These are phyloP conservation scores for Colletotrichum kahawae DNA, from an alignment of 2,329 filamentous ascomycete species.

Conservation along the genomic window DNA sequence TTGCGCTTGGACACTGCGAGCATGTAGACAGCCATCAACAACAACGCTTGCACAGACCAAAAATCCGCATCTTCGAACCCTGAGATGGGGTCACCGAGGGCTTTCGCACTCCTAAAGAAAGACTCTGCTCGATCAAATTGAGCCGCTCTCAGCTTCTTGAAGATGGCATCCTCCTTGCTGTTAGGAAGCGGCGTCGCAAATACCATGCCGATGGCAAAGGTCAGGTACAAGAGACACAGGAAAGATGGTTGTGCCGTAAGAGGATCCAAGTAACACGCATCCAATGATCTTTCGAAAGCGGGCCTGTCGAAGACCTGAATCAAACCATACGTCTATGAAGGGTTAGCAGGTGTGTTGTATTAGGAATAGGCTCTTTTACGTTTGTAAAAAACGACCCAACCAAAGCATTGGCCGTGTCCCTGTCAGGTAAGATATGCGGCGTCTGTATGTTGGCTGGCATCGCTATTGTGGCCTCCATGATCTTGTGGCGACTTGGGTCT, in stretches of 20 bases:
- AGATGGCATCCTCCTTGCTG: constrained; percentile 52
- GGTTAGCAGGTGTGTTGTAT: background rate
- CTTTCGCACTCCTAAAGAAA: constrained; percentile 66
- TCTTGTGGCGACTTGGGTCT: constrained; percentile 61
- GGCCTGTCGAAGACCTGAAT: constrained; percentile 63
- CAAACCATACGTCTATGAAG: constrained; percentile 59
- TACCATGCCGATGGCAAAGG: constrained; percentile 67
- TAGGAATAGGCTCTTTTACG: constrained; percentile 37
- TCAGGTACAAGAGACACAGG: constrained; percentile 65
- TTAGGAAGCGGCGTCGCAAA: constrained; percentile 58
- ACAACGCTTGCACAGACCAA: constrained; percentile 68
- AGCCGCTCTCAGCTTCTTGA: constrained; percentile 55
- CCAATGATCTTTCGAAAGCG: constrained; percentile 52
- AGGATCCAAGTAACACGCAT: constrained; percentile 60
- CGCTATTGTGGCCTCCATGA: constrained; percentile 58
- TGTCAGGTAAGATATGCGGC: constrained; percentile 60
- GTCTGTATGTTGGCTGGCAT: constrained; percentile 49
- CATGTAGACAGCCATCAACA: constrained; percentile 70
- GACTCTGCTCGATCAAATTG: constrained; percentile 61
- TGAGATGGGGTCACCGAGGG: constrained; percentile 47
- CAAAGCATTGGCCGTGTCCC: constrained; percentile 57
- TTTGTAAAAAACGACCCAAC: constrained; percentile 67
- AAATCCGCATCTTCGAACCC: constrained; percentile 67
- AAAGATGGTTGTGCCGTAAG: constrained; percentile 53
- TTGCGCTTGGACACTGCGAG: constrained; percentile 66